phyloP scores from a whole-genome alignment of 768 basidiomycete species.

The Coprinellus micaceus region DNA sequence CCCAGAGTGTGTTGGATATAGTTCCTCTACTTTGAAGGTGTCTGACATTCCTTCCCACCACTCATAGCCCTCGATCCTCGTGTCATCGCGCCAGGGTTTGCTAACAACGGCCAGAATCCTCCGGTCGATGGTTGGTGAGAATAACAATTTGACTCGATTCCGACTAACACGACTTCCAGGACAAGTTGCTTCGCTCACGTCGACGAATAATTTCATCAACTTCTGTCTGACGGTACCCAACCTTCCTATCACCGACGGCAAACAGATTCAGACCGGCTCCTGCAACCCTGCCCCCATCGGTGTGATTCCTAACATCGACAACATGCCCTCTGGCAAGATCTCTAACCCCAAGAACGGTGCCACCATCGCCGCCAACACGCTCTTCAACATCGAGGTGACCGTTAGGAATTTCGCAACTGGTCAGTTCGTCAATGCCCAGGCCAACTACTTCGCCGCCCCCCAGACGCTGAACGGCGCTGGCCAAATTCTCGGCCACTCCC shows the following conservation, averaged over 20 bases:
- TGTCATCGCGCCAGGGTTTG: slow-evolving; percentile 48
- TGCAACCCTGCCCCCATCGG: slow-evolving; percentile 64
- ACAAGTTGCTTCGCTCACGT: slow-evolving; percentile 52
- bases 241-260: slow-evolving; percentile 53
- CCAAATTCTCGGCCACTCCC: slow-evolving; percentile 53
- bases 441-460: slow-evolving; percentile 55
- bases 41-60: not conserved
- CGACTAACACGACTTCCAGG: slow-evolving; percentile 24
- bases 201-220: slow-evolving; percentile 64
- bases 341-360: slow-evolving; percentile 42
- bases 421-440: slow-evolving; percentile 52
- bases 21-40: not conserved
- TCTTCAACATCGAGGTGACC: slow-evolving; percentile 47
- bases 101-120: slow-evolving; percentile 45
- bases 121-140: slow-evolving; percentile 15
- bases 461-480: slow-evolving; percentile 51
- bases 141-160: not conserved
- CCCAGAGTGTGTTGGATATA: slow-evolving; percentile 27
- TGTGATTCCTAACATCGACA: slow-evolving; percentile 44
- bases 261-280: slow-evolving; percentile 49
- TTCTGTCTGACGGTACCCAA: slow-evolving; percentile 48
- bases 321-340: slow-evolving; percentile 52
- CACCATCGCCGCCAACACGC: slow-evolving; percentile 40
- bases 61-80: slow-evolving; percentile 50
- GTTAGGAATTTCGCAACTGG: slow-evolving; percentile 46